Conservation (phyloP, 768 basidiomycete genomes). For the Kwoniella sp. region DNA sequence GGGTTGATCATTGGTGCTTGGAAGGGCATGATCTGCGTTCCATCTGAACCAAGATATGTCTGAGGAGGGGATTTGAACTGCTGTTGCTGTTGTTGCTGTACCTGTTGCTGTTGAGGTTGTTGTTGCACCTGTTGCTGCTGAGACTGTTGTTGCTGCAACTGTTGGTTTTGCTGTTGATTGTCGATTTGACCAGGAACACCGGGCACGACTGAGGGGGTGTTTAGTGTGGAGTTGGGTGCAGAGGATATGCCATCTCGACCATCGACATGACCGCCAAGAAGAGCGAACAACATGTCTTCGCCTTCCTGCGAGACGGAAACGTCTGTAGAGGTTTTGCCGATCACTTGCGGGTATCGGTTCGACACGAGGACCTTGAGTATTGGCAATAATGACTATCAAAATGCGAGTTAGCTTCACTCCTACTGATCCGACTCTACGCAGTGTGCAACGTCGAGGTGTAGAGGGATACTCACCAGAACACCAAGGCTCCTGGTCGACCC, state of each 20-base stretch:
- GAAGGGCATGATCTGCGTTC: not conserved
- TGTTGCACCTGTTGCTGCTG: not conserved
- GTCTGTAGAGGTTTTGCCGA: slow-evolving; percentile 21
- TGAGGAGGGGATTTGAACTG: not conserved
- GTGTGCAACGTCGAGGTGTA: too few species aligned
- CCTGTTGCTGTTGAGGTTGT: slow-evolving; percentile 9
- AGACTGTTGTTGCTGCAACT: slow-evolving; percentile 3
- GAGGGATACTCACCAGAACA: slow-evolving; percentile 38
- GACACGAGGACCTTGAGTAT: slow-evolving; percentile 38
- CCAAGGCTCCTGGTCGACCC: slow-evolving; percentile 36
- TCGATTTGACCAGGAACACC: not conserved
- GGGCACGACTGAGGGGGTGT: not conserved
- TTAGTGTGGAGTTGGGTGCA: not conserved
- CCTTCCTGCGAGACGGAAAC: slow-evolving; percentile 30
- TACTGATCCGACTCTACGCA: too few species aligned
- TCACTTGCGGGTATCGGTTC: slow-evolving; percentile 40
- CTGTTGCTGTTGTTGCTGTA: slow-evolving; percentile 3
- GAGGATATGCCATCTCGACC: slow-evolving; percentile 1
- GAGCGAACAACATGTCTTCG: slow-evolving; percentile 49
- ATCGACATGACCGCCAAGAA: slow-evolving; percentile 46
- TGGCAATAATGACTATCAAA: slow-evolving; percentile 31
- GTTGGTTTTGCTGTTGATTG: not conserved
- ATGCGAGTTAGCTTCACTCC: not conserved
- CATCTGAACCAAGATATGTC: slow-evolving; percentile 3
- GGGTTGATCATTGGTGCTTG: slow-evolving; percentile 23